Conservation (phyloP, 1,284 basidiomycete species). For the Ustilago trichophora region DNA sequence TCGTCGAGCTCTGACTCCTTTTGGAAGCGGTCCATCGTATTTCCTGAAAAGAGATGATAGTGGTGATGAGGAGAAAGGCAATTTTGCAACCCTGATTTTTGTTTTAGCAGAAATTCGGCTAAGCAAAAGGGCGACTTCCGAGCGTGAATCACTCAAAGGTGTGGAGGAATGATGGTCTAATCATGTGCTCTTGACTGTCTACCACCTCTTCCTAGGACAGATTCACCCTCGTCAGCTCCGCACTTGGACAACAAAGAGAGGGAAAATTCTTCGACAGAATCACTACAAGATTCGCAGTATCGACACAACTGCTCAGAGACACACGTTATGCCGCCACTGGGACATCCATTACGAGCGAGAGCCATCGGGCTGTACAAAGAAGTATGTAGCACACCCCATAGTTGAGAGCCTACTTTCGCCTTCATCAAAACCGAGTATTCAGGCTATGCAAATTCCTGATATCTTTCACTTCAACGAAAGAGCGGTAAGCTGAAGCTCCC, state of each 20-base stretch:
- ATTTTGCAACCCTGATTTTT: constrained; percentile 1
- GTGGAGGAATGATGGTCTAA: neutral
- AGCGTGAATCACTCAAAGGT: constrained; percentile 7
- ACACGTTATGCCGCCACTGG: constrained; percentile 56
- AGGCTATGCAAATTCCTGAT: neutral
- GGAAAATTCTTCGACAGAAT: too few relatives aligned
- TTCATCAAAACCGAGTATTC: neutral
- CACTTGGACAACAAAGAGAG: too few relatives aligned
- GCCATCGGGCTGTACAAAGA: constrained; percentile 64
- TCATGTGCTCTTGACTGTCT: too few relatives aligned
- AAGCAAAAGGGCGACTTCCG: constrained; percentile 7
- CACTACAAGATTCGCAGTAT: too few relatives aligned
- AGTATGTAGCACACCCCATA: constrained; percentile 12
- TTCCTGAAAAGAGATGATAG: neutral
- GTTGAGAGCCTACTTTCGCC: too few relatives aligned
- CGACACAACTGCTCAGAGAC: too few relatives aligned
- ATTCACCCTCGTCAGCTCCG: too few relatives aligned
- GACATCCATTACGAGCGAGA: constrained; percentile 59
- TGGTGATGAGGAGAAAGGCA: neutral
- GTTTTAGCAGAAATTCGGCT: constrained; percentile 7
- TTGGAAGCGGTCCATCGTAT: constrained; percentile 29
- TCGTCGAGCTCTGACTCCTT: constrained; percentile 34
- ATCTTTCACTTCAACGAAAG: too few relatives aligned
- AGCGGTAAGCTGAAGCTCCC: too few relatives aligned
- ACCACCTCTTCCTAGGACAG: too few relatives aligned